Conservation (phyloP, 768 basidiomycete genomes). For the Hericium erinaceus region DNA sequence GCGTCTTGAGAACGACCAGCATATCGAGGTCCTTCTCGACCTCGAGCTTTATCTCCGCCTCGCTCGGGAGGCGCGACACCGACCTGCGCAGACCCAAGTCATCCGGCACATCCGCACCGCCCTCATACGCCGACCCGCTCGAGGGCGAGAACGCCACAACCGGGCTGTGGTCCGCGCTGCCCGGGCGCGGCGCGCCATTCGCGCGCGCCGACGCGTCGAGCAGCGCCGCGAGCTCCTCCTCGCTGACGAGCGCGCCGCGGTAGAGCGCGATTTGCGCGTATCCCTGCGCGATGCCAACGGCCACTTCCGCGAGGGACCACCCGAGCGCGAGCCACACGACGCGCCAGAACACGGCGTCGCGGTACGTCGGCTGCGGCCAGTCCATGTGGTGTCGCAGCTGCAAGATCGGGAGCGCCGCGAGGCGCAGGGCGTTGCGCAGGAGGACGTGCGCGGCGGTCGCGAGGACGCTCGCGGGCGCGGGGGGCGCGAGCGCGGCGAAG, state of each 20-base stretch:
- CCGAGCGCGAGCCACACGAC: constrained; percentile 77
- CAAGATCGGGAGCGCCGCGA: constrained; percentile 44
- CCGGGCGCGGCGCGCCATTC: background rate
- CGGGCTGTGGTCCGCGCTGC: background rate
- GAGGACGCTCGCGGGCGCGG: constrained; percentile 26
- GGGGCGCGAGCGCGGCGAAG: constrained; percentile 20
- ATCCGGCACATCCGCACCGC: constrained; percentile 3
- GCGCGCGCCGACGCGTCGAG: constrained; percentile 12
- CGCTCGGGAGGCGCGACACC: constrained; percentile 3
- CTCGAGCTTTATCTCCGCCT: constrained; percentile 25
- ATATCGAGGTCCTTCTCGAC: constrained; percentile 62
- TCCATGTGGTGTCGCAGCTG: constrained; percentile 37
- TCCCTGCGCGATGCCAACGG: constrained; percentile 58
- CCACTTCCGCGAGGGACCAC: constrained; percentile 63
- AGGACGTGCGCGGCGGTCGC: constrained; percentile 39
- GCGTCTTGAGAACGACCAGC: constrained; percentile 48
- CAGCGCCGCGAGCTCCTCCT: constrained; percentile 31
- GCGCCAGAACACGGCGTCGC: constrained; percentile 46
- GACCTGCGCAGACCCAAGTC: constrained; percentile 1
- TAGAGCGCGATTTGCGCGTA: constrained; percentile 63
- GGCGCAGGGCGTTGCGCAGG: constrained; percentile 44
- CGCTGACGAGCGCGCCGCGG: constrained; percentile 52
- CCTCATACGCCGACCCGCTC: background rate
- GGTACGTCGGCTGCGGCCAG: constrained; percentile 44
- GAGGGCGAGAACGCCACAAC: background rate